Percentiles rank a stretch among this genome's conserved stretches.
Evolutionary conservation across 495 filamentous ascomycete genomes (phyloP).

Genomic region (Neurospora hispaniola): DNA sequence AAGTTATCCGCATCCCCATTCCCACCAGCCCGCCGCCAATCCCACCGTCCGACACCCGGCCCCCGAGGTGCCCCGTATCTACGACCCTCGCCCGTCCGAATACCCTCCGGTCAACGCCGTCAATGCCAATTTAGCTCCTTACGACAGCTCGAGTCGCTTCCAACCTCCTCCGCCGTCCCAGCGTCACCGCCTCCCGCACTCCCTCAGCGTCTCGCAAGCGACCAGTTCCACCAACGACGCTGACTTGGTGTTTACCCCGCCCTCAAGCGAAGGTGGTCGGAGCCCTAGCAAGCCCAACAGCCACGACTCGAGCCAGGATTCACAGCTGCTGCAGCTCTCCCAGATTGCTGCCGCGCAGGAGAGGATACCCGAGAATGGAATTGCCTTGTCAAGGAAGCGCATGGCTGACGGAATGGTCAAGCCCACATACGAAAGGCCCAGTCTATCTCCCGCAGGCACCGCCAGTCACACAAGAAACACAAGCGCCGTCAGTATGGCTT

Average conservation of each 20-base stretch:
- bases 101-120: neutral
- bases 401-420: slow-evolving; percentile 58
- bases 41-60: slow-evolving; percentile 10
- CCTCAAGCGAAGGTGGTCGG: slow-evolving; percentile 32
- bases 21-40: slow-evolving; percentile 14
- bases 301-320: slow-evolving; percentile 34
- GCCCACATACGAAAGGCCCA: slow-evolving; percentile 27
- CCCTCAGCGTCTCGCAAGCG: slow-evolving; percentile 33
- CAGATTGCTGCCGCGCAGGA: slow-evolving; percentile 42
- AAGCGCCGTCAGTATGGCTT: slow-evolving; percentile 48
- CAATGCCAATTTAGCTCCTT: neutral
- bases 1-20: slow-evolving; percentile 1
- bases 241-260: slow-evolving; percentile 36
- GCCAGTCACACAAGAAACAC: slow-evolving; percentile 56
- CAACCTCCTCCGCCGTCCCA: slow-evolving; percentile 3
- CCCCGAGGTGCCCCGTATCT: neutral
- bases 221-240: slow-evolving; percentile 31
- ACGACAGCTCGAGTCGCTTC: neutral
- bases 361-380: slow-evolving; percentile 29
- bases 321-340: slow-evolving; percentile 41
- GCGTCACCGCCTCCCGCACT: slow-evolving; percentile 19
- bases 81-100: slow-evolving; percentile 5
- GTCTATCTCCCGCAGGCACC: slow-evolving; percentile 26
- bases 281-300: slow-evolving; percentile 25
- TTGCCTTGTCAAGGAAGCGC: slow-evolving; percentile 40